phyloP scores from a whole-genome alignment of 225 moss, liverwort and hornwort species.

The Takakia lepidozioides region DNA sequence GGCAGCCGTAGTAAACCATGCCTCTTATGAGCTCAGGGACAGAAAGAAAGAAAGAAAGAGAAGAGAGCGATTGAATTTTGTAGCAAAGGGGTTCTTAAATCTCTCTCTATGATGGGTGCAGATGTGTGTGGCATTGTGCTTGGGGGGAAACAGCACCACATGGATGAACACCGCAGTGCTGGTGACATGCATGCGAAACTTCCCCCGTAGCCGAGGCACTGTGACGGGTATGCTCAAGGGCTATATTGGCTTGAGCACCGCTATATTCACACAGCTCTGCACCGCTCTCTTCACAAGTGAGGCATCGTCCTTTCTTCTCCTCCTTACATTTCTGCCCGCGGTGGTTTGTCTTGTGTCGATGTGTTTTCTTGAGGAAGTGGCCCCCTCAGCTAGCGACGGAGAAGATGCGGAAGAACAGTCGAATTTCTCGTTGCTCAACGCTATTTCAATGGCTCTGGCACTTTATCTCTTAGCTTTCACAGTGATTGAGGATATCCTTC shows the following conservation, averaged over 20 bases:
- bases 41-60: too few species aligned
- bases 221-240: conserved; percentile 65
- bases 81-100: too few species aligned
- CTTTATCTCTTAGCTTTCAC: conserved; percentile 52
- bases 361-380: conserved; percentile 35
- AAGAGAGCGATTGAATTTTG: too few species aligned
- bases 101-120: conserved; percentile 15
- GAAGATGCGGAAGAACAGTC: conserved; percentile 42
- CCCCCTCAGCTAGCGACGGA: conserved; percentile 22
- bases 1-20: too few species aligned
- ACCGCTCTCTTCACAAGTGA: conserved; percentile 49
- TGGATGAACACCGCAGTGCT: conserved; percentile 97
- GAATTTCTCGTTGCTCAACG: conserved; percentile 43
- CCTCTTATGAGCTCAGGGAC: too few species aligned
- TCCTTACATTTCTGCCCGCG: conserved; percentile 36
- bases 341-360: conserved; percentile 36
- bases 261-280: conserved; percentile 64
- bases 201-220: conserved; percentile 52
- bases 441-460: conserved; percentile 44
- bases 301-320: conserved; percentile 43
- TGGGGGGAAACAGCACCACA: conserved; percentile 85
- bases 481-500: conserved; percentile 30
- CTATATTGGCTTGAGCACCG: conserved; percentile 57
- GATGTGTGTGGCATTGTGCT: conserved; percentile 72
- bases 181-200: conserved; percentile 44